Evolutionary conservation across 75 land plant genomes (phyloP), one percentile per base, ranked within the genome.

Genomic region (Cunninghamia lanceolata): DNA sequence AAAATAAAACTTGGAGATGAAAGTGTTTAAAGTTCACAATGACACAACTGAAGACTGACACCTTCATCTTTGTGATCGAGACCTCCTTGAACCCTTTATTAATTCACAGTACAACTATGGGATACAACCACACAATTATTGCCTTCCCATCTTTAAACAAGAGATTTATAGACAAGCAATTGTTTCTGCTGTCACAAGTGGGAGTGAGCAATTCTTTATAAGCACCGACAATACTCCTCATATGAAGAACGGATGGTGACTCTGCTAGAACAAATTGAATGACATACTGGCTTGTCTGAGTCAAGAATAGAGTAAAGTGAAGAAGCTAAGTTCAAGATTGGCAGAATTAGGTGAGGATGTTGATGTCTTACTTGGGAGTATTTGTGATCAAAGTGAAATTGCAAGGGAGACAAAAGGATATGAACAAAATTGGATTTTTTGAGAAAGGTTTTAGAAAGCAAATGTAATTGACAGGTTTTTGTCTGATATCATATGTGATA

Each of bases 201-300:
- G n/a, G n/a, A n/a, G n/a, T n/a, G n/a, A n/a, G n/a, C n/a, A n/a
- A n/a, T n/a, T n/a, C n/a, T n/a, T n/a, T n/a, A n/a, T n/a, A n/a
- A n/a, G n/a, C n/a, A n/a, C n/a, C n/a, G n/a, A n/a, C n/a, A n/a
- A n/a, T n/a, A n/a, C n/a, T n/a, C n/a, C n/a, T n/a, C n/a, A n/a
- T n/a, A n/a, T n/a, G n/a, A n/a, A n/a, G n/a, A n/a, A n/a, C n/a
- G n/a, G n/a, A n/a, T n/a, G n/a, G n/a, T n/a, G n/a, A n/a, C n/a
- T n/a, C n/a, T n/a, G n/a, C n/a, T n/a, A n/a, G n/a, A n/a, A n/a
- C n/a, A n/a, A 98, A 83, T 74, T 98, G 85, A 95, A 94, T 84
- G 99, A 98, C 88, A 88, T 98, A 87, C 95, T 98, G 25, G 99
- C 95, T 47, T 98, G 99, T 73, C 92, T 98, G 14, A 99, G 99